A percentile compares a stretch with the other conserved stretches of the same genome.
These are phyloP conservation scores for Pichia pseudocactophila DNA, from an alignment of 805 yeast genomes.

Conservation along the genomic window DNA sequence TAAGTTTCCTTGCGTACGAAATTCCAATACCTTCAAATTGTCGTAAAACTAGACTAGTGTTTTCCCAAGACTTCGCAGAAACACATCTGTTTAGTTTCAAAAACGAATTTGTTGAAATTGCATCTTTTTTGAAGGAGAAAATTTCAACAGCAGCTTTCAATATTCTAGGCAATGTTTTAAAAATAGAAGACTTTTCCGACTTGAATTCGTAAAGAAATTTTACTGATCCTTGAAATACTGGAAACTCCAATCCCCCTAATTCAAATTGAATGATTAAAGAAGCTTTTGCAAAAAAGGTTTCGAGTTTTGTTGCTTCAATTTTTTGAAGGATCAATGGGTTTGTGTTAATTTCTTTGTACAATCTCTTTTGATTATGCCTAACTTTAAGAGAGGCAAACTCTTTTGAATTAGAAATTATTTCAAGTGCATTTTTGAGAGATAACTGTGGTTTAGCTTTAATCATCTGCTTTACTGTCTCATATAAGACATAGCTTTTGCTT, in stretches of 20 bases:
- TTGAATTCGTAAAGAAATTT: conserved; percentile 32
- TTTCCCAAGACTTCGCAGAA: conserved; percentile 44
- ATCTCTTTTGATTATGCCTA: conserved; percentile 35
- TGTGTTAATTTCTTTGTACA: conserved; percentile 35
- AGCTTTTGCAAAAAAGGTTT: conserved; percentile 29
- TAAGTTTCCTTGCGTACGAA: conserved; percentile 31
- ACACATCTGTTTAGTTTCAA: conserved; percentile 33
- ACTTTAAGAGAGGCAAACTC: conserved; percentile 36
- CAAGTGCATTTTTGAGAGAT: conserved; percentile 16
- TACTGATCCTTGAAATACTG: conserved; percentile 33
- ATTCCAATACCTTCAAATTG: conserved; percentile 42
- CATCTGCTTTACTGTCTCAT: conserved; percentile 34
- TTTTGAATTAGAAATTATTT: conserved; percentile 26
- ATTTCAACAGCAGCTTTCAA: conserved; percentile 37
- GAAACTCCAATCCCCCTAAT: conserved; percentile 41
- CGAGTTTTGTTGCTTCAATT: conserved; percentile 23
- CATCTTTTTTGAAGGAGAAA: conserved; percentile 33
- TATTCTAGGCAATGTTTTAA: conserved; percentile 36
- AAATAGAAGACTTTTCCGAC: conserved; percentile 36
- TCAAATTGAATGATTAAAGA: conserved; percentile 39
- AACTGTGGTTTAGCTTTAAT: conserved; percentile 16
- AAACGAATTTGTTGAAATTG: conserved; percentile 31
- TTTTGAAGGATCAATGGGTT: conserved; percentile 33
- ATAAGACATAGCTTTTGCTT: conserved; percentile 39
- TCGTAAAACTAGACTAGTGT: conserved; percentile 33